Percentiles rank a stretch among this genome's conserved stretches.
Evolutionary conservation across 2,329 filamentous ascomycete species (phyloP).

Genomic region (Colletotrichum orbiculare): DNA sequence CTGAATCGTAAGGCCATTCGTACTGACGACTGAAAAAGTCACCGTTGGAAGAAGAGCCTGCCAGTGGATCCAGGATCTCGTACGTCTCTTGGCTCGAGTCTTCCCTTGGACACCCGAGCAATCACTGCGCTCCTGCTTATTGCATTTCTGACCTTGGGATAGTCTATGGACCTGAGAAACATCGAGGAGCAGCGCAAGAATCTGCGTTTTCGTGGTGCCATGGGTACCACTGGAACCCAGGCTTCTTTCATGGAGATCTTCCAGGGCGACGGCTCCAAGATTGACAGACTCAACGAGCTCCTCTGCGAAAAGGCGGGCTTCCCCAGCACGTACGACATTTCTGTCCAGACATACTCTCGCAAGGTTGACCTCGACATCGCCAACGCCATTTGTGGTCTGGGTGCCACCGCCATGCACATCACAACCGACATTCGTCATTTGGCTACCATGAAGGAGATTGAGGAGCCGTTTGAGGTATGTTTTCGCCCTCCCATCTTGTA

Average conservation of each 20-base stretch:
- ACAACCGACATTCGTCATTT: constrained; percentile 79
- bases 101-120: constrained; percentile 72
- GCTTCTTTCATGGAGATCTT: constrained; percentile 77
- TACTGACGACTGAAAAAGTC: constrained; percentile 43
- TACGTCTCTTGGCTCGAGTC: not conserved
- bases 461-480: constrained; percentile 77
- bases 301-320: constrained; percentile 68
- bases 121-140: too few species aligned
- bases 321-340: constrained; percentile 68
- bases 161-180: constrained; percentile 74
- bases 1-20: too few species aligned
- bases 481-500: too few species aligned
- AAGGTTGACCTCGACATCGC: constrained; percentile 86
- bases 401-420: constrained; percentile 79
- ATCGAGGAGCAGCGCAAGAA: constrained; percentile 75
- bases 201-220: constrained; percentile 80
- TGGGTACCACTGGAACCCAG: constrained; percentile 78
- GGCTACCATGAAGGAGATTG: constrained; percentile 82
- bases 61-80: constrained; percentile 19
- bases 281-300: constrained; percentile 64
- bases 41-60: constrained; percentile 12
- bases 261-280: constrained; percentile 59
- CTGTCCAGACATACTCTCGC: constrained; percentile 69
- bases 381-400: constrained; percentile 83
- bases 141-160: constrained; percentile 44